These are phyloP conservation scores for Lecanicillium sp. DNA, from an alignment of 2,329 filamentous ascomycete genomes.

Conservation along the genomic window DNA sequence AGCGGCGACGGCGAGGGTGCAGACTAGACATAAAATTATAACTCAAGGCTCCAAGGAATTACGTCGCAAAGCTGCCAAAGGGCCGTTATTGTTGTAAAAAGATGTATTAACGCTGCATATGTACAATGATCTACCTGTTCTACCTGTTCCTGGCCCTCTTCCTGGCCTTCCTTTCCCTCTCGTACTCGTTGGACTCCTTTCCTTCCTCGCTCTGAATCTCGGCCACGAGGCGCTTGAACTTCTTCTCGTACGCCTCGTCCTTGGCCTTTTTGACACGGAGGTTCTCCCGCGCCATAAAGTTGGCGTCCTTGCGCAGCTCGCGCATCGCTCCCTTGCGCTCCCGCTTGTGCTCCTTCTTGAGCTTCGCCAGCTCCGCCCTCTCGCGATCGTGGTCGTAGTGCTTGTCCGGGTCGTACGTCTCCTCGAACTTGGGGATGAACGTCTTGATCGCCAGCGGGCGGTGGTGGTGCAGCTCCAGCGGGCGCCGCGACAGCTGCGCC, in stretches of 20 bases:
- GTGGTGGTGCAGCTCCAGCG: conserved; percentile 85
- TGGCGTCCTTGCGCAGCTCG: conserved; percentile 90
- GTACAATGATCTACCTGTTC: conserved; percentile 5
- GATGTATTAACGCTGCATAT: neutral
- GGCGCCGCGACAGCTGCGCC: conserved; percentile 61
- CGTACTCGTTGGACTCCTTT: conserved; percentile 77
- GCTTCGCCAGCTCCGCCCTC: conserved; percentile 74
- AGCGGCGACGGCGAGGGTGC: no score
- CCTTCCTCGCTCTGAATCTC: conserved; percentile 97
- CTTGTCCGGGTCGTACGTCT: conserved; percentile 85
- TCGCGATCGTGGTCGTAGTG: conserved; percentile 96
- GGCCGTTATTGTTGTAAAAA: no score
- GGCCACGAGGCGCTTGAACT: conserved; percentile 83
- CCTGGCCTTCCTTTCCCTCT: conserved; percentile 71
- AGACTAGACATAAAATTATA: no score
- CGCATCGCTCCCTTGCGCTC: conserved; percentile 92
- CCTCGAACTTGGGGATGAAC: conserved; percentile 90
- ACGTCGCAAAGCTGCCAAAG: no score
- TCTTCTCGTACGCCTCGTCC: conserved; percentile 92
- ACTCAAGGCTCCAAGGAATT: no score
- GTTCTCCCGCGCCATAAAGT: conserved; percentile 87
- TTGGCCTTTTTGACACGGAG: conserved; percentile 86
- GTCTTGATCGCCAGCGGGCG: conserved; percentile 80
- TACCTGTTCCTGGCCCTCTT: conserved; percentile 52
- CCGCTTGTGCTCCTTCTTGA: conserved; percentile 86